A percentile compares a stretch with the other conserved stretches of the same genome.
Conservation (phyloP, 345 rosid genomes). For the Hibiscus syriacus region DNA sequence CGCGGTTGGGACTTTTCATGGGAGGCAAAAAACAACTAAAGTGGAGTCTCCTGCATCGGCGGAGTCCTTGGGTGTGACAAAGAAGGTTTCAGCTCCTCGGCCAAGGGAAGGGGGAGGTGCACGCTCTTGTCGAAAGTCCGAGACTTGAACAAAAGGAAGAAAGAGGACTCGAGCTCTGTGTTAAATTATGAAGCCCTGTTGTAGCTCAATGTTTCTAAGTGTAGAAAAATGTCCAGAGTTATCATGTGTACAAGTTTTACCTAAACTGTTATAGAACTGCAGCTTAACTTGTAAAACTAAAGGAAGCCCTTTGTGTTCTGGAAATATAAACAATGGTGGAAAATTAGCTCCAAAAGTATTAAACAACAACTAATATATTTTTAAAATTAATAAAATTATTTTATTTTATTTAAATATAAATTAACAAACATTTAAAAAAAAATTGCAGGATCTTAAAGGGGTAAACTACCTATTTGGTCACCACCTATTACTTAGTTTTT, state of each 20-base stretch:
- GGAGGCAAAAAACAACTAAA: constrained; percentile 22
- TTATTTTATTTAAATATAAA: too few relatives aligned
- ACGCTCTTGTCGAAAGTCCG: constrained; percentile 12
- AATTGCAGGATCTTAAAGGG: too few relatives aligned
- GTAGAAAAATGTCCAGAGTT: constrained; percentile 1
- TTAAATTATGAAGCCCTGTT: not conserved
- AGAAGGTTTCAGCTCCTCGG: constrained; percentile 26
- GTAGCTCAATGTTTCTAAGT: not conserved
- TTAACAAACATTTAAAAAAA: not conserved
- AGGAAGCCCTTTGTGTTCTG: not conserved
- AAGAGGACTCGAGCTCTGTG: constrained; percentile 32
- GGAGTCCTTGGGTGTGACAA: constrained; percentile 28
- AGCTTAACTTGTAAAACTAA: not conserved
- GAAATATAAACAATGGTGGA: not conserved
- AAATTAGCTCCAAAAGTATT: too few relatives aligned
- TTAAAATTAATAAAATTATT: too few relatives aligned
- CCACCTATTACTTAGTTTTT: too few relatives aligned
- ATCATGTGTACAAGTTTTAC: not conserved
- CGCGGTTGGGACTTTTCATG: constrained; percentile 18
- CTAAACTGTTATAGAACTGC: not conserved
- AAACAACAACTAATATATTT: too few relatives aligned
- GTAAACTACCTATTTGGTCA: too few relatives aligned
- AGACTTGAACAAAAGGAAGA: constrained; percentile 32
- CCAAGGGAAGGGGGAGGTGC: constrained; percentile 25
- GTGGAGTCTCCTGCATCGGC: constrained; percentile 28